Base-by-base conservation (phyloP, 2,329 filamentous ascomycete species). In the Penicillium sp. region DNA sequence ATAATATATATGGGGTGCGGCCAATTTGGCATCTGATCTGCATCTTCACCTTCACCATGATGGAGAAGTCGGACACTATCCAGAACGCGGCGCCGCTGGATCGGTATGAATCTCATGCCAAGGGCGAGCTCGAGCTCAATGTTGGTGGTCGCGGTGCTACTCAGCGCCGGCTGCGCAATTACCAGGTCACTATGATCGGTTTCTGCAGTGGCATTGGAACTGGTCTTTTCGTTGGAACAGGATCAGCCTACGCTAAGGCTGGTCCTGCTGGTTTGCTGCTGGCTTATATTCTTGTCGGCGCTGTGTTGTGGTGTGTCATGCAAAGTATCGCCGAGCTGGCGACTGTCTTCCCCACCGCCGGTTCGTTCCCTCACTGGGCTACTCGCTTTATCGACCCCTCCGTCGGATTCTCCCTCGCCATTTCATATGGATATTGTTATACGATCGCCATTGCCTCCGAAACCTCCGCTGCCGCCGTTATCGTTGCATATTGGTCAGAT, bases 301-400 rank as follows among this genome's bases (percentile, higher is more conserved):
- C 86, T 66, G 95, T 96, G 88, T 75, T 96, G 61, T 96, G 91
- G 77, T 93, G 89, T 73, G 96, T 92, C 3, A 90, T 96, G 53
- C 92, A 96, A 70, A 92, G 92, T 3, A 83, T 97, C 21, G 93
- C 92, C 56, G 93, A 97, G 75, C 83, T 97, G 72, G 91, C 92
- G 21, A 92, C 96, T 23, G 78, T 92, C n/a, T 95, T 93, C 63
- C 93, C 93, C 3, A 89, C 96, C 19, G 90, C 92, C 11, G 93
- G 93, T 50, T 95, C 92, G 2, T 97, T 96, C 72, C 92, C 91
- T 1, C 88, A 91, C 10, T 96, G 92, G 78, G 93, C 92, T 19
- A 96, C 91, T 10, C 85, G 93, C 13, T 96, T 97, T 69, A 77
- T 97, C 31, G 92, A 96, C 70, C 93, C 92, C 1, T 91, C 92